These are phyloP conservation scores for Syzygium syzygioides DNA, from an alignment of 441 rosid species.

Conservation along the genomic window DNA sequence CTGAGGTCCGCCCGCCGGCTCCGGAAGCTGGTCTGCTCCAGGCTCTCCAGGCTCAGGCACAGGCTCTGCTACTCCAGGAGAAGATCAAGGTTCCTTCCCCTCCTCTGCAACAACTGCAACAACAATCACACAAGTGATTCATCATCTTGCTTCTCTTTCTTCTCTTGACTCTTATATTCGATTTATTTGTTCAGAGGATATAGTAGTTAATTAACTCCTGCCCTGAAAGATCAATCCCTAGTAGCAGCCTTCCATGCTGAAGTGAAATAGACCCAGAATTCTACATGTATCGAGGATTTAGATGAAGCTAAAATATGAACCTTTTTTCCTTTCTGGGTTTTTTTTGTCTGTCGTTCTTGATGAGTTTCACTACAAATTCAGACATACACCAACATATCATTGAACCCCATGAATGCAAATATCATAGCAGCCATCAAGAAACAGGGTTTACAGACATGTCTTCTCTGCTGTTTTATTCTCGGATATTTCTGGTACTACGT, in stretches of 20 bases:
- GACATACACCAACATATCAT: background rate
- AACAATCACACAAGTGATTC: background rate
- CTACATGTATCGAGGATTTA: background rate
- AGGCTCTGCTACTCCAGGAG: conserved; percentile 32
- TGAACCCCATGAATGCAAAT: background rate
- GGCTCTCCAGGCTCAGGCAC: conserved; percentile 25
- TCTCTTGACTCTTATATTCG: background rate
- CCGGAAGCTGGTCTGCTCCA: conserved; percentile 45
- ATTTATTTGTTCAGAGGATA: background rate
- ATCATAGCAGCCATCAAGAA: background rate
- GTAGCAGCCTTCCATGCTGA: background rate
- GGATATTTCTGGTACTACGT: background rate
- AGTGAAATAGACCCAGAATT: background rate
- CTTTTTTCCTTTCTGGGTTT: background rate
- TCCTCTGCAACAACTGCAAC: conserved; percentile 3
- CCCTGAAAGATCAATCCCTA: background rate
- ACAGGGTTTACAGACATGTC: background rate
- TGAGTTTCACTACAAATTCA: background rate
- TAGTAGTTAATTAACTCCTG: background rate
- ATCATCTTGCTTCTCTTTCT: background rate
- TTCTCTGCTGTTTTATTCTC: background rate
- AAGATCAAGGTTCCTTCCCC: conserved; percentile 36
- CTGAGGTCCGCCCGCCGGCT: conserved; percentile 41
- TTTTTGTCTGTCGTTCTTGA: background rate
- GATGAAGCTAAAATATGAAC: background rate